Conservation (phyloP, 805 yeast genomes). For the Candida verbasci region DNA sequence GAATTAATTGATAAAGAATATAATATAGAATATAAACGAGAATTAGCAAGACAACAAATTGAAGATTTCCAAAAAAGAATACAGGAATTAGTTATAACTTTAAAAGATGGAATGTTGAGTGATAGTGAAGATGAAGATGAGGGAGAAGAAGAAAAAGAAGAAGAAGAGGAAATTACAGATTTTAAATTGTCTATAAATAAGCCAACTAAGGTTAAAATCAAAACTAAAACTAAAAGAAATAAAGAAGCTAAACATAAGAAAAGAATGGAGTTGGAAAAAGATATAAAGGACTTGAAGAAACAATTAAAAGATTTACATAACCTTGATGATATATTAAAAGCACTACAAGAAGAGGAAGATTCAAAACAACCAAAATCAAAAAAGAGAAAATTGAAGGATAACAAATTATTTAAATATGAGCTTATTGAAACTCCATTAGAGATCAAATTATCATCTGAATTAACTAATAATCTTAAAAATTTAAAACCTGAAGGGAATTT, state of each 20-base stretch:
- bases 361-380: constrained; percentile 17
- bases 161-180: constrained; percentile 26
- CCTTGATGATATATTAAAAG: constrained; percentile 18
- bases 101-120: constrained; percentile 54
- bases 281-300: constrained; percentile 54
- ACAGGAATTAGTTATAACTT: constrained; percentile 56
- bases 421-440: constrained; percentile 47
- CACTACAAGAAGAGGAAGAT: constrained; percentile 24
- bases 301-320: constrained; percentile 58
- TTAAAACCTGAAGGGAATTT: constrained; percentile 89
- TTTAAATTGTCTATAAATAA: constrained; percentile 64
- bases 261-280: constrained; percentile 49
- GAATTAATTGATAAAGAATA: constrained; percentile 63
- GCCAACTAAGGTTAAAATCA: constrained; percentile 63
- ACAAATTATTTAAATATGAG: constrained; percentile 41
- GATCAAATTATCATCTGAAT: constrained; percentile 84
- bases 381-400: constrained; percentile 16
- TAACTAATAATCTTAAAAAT: constrained; percentile 77
- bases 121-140: constrained; percentile 36
- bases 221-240: constrained; percentile 76
- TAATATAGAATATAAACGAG: constrained; percentile 59
- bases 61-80: constrained; percentile 63
- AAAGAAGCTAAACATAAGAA: constrained; percentile 60
- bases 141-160: constrained; percentile 30
- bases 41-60: constrained; percentile 56